A percentile compares a stretch with the other conserved stretches of the same genome.
These are phyloP conservation scores for Fonsecaea multimorphosa DNA, from an alignment of 2,329 filamentous ascomycete species.

Conservation along the genomic window DNA sequence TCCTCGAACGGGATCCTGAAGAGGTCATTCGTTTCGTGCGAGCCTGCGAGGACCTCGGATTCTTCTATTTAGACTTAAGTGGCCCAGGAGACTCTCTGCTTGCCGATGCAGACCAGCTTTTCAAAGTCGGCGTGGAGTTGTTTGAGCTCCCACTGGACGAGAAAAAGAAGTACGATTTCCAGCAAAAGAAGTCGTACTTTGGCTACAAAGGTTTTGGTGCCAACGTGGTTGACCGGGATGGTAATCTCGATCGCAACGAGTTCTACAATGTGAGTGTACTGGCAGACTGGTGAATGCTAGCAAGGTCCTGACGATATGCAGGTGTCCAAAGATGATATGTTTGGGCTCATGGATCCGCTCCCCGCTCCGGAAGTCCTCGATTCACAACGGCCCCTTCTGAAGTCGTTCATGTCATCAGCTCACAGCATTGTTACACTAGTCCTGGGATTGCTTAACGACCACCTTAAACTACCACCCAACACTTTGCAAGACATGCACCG, in stretches of 20 bases:
- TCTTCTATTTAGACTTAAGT: constrained; percentile 63
- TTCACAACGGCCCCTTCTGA: constrained; percentile 46
- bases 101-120: constrained; percentile 53
- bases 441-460: constrained; percentile 52
- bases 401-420: constrained; percentile 53
- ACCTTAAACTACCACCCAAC: constrained; percentile 50
- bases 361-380: constrained; percentile 53
- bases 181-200: constrained; percentile 57
- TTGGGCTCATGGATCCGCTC: constrained; percentile 48
- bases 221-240: constrained; percentile 54
- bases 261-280: constrained; percentile 58
- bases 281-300: background rate
- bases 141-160: constrained; percentile 59
- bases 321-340: constrained; percentile 61
- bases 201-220: constrained; percentile 60
- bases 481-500: constrained; percentile 57
- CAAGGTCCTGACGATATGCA: constrained; percentile 29
- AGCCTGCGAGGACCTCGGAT: constrained; percentile 58
- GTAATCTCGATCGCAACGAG: constrained; percentile 59
- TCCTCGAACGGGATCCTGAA: constrained; percentile 45
- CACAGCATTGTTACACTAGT: constrained; percentile 56
- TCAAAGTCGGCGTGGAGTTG: constrained; percentile 53
- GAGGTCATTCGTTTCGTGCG: constrained; percentile 48
- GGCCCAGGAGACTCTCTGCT: constrained; percentile 51
- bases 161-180: constrained; percentile 62